Evolutionary conservation across 164 flowering plant genomes (phyloP).

Genomic region (Stephania yunnanensis): DNA sequence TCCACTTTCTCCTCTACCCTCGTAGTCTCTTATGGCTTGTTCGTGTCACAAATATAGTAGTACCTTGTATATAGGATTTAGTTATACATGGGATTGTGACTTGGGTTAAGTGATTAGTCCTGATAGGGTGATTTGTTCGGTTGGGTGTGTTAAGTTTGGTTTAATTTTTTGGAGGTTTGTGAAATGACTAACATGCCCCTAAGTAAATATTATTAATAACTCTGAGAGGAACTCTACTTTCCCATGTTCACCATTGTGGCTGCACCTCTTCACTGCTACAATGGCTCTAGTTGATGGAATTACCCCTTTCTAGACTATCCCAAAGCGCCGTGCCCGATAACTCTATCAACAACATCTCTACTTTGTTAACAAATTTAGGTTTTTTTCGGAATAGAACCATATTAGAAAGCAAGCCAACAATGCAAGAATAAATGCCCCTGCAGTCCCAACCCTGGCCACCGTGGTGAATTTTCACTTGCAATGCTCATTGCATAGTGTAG

Average conservation of each 20-base stretch:
- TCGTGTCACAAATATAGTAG: too few species aligned
- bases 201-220: conserved; percentile 50
- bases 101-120: too few species aligned
- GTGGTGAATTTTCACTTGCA: conserved; percentile 57
- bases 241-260: conserved; percentile 55
- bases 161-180: too few species aligned
- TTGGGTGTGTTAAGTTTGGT: too few species aligned
- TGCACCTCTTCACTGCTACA: conserved; percentile 82
- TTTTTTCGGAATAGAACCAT: conserved; percentile 53
- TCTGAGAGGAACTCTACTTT: conserved; percentile 79
- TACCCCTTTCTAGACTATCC: conserved; percentile 80
- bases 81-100: too few species aligned
- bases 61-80: too few species aligned
- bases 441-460: conserved; percentile 79
- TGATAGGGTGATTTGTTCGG: too few species aligned
- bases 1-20: too few species aligned
- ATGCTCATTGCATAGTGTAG: conserved; percentile 42
- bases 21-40: too few species aligned
- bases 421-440: conserved; percentile 63
- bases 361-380: conserved; percentile 29
- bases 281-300: conserved; percentile 56
- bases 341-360: conserved; percentile 32
- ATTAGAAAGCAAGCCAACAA: conserved; percentile 50
- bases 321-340: conserved; percentile 93
- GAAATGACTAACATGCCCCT: too few species aligned